phyloP scores from a whole-genome alignment of 2,329 filamentous ascomycete species.

The Didymella exigua region DNA sequence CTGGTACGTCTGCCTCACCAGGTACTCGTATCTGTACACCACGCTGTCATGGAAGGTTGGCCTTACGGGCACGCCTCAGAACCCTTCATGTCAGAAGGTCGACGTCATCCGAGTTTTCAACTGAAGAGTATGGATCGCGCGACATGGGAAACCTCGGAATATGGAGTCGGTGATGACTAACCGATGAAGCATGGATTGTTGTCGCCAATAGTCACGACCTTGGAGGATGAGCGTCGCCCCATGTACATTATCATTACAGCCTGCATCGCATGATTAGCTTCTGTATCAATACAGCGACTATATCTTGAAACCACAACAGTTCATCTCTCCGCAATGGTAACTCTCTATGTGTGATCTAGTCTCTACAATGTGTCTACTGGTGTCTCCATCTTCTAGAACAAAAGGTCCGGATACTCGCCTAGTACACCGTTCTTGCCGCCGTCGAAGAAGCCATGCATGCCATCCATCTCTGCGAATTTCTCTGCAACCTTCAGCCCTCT shows the following conservation, averaged over 20 bases:
- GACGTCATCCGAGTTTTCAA: conserved; percentile 43
- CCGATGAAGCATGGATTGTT: not conserved
- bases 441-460: conserved; percentile 58
- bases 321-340: not conserved
- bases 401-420: conserved; percentile 51
- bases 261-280: not conserved
- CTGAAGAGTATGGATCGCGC: not conserved
- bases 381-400: conserved; percentile 24
- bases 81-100: conserved; percentile 52
- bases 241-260: not conserved
- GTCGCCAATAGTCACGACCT: not conserved
- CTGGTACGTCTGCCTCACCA: conserved; percentile 53
- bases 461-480: conserved; percentile 61
- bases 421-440: conserved; percentile 51
- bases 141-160: too few species aligned
- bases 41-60: conserved; percentile 52
- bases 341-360: not conserved
- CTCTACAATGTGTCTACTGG: not conserved
- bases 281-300: not conserved
- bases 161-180: not conserved
- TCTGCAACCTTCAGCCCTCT: conserved; percentile 61
- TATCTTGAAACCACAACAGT: not conserved
- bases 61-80: conserved; percentile 43
- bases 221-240: not conserved
- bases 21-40: conserved; percentile 45